These are phyloP conservation scores for Claviceps spartinae DNA, from an alignment of 2,329 filamentous ascomycete species.

Conservation along the genomic window DNA sequence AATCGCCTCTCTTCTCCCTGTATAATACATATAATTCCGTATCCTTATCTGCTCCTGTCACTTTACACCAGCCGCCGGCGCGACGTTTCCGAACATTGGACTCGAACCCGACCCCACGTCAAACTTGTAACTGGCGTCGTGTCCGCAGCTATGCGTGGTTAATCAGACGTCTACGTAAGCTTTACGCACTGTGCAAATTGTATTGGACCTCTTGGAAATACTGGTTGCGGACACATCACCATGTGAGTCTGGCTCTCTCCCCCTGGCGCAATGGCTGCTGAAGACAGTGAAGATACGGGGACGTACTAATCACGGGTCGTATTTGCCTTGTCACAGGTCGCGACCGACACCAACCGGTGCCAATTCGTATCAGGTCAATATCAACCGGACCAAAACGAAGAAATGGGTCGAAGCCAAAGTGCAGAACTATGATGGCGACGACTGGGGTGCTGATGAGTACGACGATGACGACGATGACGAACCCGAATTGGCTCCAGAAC, in stretches of 20 bases:
- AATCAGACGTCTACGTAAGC: neutral
- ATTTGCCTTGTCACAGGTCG: conserved; percentile 11
- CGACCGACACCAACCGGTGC: conserved; percentile 19
- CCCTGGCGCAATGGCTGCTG: neutral
- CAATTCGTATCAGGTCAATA: conserved; percentile 60
- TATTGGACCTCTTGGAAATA: conserved; percentile 18
- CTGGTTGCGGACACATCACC: conserved; percentile 15
- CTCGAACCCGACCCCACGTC: neutral
- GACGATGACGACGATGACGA: conserved; percentile 61
- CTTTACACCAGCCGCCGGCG: neutral
- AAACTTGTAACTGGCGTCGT: neutral
- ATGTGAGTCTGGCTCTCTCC: conserved; percentile 11
- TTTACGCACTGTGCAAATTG: conserved; percentile 1
- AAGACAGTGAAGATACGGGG: neutral
- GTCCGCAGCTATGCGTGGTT: conserved; percentile 3
- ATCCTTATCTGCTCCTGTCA: neutral
- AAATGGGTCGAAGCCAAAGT: conserved; percentile 90
- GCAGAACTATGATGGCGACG: conserved; percentile 80
- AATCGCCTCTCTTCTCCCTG: no score
- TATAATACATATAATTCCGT: no score
- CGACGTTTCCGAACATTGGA: neutral
- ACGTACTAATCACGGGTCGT: conserved; percentile 6
- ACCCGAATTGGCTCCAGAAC: conserved; percentile 19
- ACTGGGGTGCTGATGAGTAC: conserved; percentile 69
- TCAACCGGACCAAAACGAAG: conserved; percentile 78